Conservation (phyloP, 2,329 filamentous ascomycete genomes). For the Fusarium sp. region DNA sequence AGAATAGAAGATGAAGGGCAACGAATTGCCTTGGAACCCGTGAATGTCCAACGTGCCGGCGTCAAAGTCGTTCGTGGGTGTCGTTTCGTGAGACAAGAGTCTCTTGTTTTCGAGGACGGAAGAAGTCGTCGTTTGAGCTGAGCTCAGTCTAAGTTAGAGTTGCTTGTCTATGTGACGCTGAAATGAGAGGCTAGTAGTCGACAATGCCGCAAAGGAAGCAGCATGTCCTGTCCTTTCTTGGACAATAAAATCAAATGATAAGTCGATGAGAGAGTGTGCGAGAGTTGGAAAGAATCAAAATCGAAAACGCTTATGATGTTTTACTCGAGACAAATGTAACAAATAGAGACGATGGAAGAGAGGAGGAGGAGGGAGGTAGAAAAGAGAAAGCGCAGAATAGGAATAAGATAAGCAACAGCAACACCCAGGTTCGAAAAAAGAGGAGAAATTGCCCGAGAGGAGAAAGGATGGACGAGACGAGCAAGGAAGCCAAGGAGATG, state of each 20-base stretch:
- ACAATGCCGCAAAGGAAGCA: slow-evolving; percentile 44
- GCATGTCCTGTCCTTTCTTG: slow-evolving; percentile 43
- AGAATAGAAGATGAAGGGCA: slow-evolving; percentile 44
- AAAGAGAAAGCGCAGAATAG: slow-evolving; percentile 18
- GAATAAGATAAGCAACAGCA: slow-evolving; percentile 31
- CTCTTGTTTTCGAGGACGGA: not conserved
- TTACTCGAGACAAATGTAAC: slow-evolving; percentile 23
- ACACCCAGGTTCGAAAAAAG: slow-evolving; percentile 25
- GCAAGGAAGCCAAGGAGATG: slow-evolving; percentile 33
- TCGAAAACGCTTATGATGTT: slow-evolving; percentile 35
- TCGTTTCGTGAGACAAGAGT: slow-evolving; percentile 21
- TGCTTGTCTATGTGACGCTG: slow-evolving; percentile 39
- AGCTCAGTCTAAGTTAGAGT: not conserved
- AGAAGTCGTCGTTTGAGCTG: slow-evolving; percentile 31
- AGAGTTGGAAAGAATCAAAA: slow-evolving; percentile 21
- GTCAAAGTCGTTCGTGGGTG: slow-evolving; percentile 34
- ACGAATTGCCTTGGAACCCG: slow-evolving; percentile 41
- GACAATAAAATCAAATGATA: slow-evolving; percentile 30
- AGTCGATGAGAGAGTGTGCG: slow-evolving; percentile 18
- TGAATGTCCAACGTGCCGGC: slow-evolving; percentile 43
- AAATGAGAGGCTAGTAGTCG: slow-evolving; percentile 42
- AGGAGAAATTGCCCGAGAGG: slow-evolving; percentile 35
- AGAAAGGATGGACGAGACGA: slow-evolving; percentile 35
- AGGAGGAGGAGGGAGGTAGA: slow-evolving; percentile 13
- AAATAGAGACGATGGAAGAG: slow-evolving; percentile 35